Base-by-base conservation (phyloP, 73 alveolate genomes). In the Paramecium sexaurelia region DNA sequence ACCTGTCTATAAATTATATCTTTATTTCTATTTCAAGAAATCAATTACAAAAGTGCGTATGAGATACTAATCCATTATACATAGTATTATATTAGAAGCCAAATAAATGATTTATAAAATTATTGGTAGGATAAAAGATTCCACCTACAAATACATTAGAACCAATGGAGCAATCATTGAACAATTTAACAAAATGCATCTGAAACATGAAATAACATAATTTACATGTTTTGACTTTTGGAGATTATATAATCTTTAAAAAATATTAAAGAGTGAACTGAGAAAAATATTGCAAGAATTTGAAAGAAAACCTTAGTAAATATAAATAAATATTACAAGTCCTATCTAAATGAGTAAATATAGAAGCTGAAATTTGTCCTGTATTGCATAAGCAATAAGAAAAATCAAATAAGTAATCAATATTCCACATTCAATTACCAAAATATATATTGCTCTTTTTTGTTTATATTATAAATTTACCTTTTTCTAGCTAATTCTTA, bases 151-250 rank as follows among this genome's bases (percentile, higher is more conserved):
- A 24, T 61, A 61, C 83, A 61, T 61, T 3, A 61, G 24, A 10
- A 61, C 83, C 33, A 61, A 61, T 22, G 83, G 83, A 61, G 26
- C 83, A 29, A 61, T 61, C 83, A 61, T 61, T 24, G 26, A 32
- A 26, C 83, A 61, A 61, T 61, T 26, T 9, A 61, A 13, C 1
- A 61, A 10, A 19, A 61, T 24, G 39, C 47, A 26, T 27, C 83
- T 61, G 26, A 13, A 26, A 61, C 15, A 61, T 22, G 20, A 19
- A 61, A 2, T 8, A 22, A 61, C 26, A 61, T 9, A 2, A 10
- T 7, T 13, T 61, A 61, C 83, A 61, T 6, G 47, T 61, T 61
- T 0, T 41, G 26, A 61, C 83, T 61, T 61, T 61, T 61, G 43
- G 83, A 10, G 9, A 61, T 61, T 26, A 61, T 61, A 24, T 61